Base-by-base conservation (phyloP, 805 yeast species). In the Sungouiozyma intestinalis region DNA sequence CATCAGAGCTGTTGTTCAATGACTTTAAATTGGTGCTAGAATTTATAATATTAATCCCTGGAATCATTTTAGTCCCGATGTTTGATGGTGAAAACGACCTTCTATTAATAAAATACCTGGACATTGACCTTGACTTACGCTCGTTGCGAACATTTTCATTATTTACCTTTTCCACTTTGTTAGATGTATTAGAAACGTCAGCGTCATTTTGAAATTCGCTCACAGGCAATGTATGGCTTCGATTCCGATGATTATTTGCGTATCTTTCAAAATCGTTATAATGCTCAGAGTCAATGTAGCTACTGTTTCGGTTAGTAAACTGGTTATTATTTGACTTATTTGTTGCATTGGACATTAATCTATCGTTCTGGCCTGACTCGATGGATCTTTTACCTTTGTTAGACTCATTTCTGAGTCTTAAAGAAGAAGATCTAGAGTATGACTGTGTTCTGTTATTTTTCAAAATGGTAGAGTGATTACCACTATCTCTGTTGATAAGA, bases 51-150 rank as follows among this genome's bases (percentile, higher is more conserved):
- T 41, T 41, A 6, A 45, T 46, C 13, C 45, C 37, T 16, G 57
- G 54, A 11, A 54, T 40, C 6, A 49, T 48, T 39, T 52, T 57
- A 43, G 49, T 50, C 29, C 55, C 52, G 16, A 55, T 45, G 33
- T 45, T 43, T 13, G 42, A 44, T 6, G 62, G 62, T 2, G 63
- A 58, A 36, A 54, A 54, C 4, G 64, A 57, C 39, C 64, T 51
- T 39, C 59, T 47, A 32, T 45, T 49, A 18, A 54, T 40, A 38
- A 56, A 53, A 32, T 50, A 49, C 35, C 43, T 53, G 8, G 62
- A 52, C 48, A 51, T 44, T 29, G 57, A 48, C 42, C 63, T 53
- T 7, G 60, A 46, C 39, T 53, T 54, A 13, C 57, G 47, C 27
- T 55, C 60, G 3, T 39, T 46, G 5, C 34, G 9, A 17, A 32